A percentile compares a stretch with the other conserved stretches of the same genome.
Conservation (phyloP, 257 asterid genomes). For the Salvia rosmarinus region DNA sequence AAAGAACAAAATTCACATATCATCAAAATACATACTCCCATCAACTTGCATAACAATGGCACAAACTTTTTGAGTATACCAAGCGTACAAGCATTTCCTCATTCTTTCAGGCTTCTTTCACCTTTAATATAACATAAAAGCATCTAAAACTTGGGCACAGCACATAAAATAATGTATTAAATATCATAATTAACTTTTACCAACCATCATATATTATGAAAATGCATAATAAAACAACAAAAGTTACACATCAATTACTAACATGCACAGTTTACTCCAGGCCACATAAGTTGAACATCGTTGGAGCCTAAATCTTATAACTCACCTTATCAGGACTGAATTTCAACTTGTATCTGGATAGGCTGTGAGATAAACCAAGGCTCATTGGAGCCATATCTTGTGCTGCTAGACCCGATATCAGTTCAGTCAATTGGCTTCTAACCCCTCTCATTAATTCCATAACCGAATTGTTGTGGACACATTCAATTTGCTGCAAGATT, state of each 20-base stretch:
- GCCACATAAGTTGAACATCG: too few relatives aligned
- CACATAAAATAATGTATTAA: neutral
- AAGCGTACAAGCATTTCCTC: neutral
- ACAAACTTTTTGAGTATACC: neutral
- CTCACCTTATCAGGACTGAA: slow-evolving; percentile 91
- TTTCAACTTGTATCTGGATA: slow-evolving; percentile 80
- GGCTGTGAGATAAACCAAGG: slow-evolving; percentile 87
- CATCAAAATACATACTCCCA: neutral
- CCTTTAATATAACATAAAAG: neutral
- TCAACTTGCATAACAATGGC: neutral
- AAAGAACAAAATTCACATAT: neutral
- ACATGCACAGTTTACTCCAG: too few relatives aligned
- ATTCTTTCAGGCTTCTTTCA: neutral
- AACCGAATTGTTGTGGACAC: slow-evolving; percentile 76
- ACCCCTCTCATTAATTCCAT: slow-evolving; percentile 96
- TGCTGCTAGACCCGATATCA: slow-evolving; percentile 77
- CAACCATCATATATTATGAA: neutral
- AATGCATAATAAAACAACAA: neutral
- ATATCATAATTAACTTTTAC: neutral
- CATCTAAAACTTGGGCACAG: neutral
- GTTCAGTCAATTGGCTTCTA: slow-evolving; percentile 77
- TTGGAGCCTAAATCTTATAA: neutral
- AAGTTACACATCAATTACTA: neutral
- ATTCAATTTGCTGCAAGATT: slow-evolving; percentile 70
- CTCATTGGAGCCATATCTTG: slow-evolving; percentile 96